A percentile compares a stretch with the other conserved stretches of the same genome.
Conservation (phyloP, 2,329 filamentous ascomycete genomes). For the Emergomyces orientalis region DNA sequence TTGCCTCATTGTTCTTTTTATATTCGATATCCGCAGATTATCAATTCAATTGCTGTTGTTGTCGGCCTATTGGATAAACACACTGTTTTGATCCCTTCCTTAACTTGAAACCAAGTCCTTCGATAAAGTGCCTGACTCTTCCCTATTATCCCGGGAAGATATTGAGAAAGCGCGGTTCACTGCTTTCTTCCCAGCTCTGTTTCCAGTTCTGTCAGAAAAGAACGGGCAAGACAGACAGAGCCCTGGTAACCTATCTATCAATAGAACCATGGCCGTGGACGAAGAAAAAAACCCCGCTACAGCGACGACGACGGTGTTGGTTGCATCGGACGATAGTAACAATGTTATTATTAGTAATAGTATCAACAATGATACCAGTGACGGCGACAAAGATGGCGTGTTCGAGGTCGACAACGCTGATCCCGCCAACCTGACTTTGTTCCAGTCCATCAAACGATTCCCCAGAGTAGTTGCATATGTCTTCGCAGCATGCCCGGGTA, state of each 20-base stretch:
- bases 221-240: background rate
- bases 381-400: background rate
- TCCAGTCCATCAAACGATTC: conserved; percentile 14
- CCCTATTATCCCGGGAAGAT: too few relatives aligned
- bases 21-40: too few relatives aligned
- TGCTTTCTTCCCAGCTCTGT: background rate
- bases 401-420: conserved; percentile 3
- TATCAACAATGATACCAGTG: background rate
- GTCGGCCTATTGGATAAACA: too few relatives aligned
- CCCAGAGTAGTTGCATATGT: conserved; percentile 13
- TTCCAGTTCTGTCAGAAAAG: background rate
- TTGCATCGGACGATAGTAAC: background rate
- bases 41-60: too few relatives aligned
- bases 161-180: background rate
- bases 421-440: conserved; percentile 9
- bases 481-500: conserved; percentile 12
- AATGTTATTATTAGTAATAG: background rate
- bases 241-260: background rate
- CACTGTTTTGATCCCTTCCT: too few relatives aligned
- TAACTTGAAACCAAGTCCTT: too few relatives aligned
- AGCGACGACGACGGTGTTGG: background rate
- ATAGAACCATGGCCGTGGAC: background rate
- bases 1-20: too few relatives aligned
- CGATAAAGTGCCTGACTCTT: too few relatives aligned
- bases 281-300: background rate